These are phyloP conservation scores for Ogataea zsoltii DNA, from an alignment of 805 yeast species.

Conservation along the genomic window DNA sequence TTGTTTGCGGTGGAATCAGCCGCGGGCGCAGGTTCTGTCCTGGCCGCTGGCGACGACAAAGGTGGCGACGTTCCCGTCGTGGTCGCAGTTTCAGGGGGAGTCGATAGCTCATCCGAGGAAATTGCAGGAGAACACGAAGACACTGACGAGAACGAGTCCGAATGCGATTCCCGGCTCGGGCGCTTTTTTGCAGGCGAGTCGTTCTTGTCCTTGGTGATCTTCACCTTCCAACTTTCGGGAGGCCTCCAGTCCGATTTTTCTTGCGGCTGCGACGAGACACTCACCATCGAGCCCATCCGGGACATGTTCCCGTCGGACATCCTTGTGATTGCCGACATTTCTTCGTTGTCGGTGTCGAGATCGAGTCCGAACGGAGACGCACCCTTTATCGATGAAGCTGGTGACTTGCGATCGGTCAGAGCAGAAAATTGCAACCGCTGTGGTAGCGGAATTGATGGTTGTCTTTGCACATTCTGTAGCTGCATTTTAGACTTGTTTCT, in stretches of 20 bases:
- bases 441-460: slow-evolving; percentile 8
- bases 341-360: slow-evolving; percentile 26
- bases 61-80: slow-evolving; percentile 12
- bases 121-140: slow-evolving; percentile 12
- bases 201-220: slow-evolving; percentile 25
- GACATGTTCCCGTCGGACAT: slow-evolving; percentile 21
- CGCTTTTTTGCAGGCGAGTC: slow-evolving; percentile 1
- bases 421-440: slow-evolving; percentile 9
- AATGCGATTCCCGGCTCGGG: slow-evolving; percentile 18
- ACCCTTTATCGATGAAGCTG: not conserved
- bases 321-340: slow-evolving; percentile 22
- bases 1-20: not conserved
- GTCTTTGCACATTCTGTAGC: slow-evolving; percentile 4
- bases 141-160: slow-evolving; percentile 15
- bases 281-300: slow-evolving; percentile 25
- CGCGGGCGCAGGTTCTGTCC: not conserved
- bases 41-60: not conserved
- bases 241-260: slow-evolving; percentile 45
- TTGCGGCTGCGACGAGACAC: slow-evolving; percentile 13
- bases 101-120: slow-evolving; percentile 13
- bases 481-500: slow-evolving; percentile 3
- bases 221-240: slow-evolving; percentile 66
- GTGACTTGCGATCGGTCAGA: not conserved
- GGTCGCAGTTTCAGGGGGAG: slow-evolving; percentile 18
- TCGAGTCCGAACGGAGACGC: slow-evolving; percentile 24